phyloP scores from a whole-genome alignment of 1,139 yeast genomes.

The Spathaspora jeffriesii region DNA sequence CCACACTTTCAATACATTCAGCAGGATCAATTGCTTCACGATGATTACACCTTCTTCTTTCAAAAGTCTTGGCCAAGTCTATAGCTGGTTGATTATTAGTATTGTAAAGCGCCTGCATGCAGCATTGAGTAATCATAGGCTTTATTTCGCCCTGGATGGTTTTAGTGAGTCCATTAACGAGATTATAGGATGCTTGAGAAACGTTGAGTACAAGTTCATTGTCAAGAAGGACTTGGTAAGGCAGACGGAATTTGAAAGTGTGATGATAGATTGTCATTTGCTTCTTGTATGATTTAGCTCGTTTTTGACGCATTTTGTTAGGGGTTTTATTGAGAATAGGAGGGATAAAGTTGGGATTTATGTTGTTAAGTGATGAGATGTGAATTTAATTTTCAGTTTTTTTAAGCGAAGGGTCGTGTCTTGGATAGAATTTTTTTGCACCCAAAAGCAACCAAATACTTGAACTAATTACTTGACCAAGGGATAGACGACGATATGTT shows the following conservation, averaged over 20 bases:
- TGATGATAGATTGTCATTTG: conserved; percentile 84
- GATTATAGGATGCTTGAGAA: conserved; percentile 66
- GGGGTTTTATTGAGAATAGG: not conserved
- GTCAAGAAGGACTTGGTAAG: conserved; percentile 87
- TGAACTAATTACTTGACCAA: not conserved
- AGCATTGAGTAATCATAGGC: conserved; percentile 96
- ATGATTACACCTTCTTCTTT: conserved; percentile 68
- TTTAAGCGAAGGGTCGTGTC: not conserved
- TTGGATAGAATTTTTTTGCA: conserved; percentile 1
- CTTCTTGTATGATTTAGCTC: conserved; percentile 93
- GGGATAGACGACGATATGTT: too few species aligned
- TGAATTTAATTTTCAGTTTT: not conserved
- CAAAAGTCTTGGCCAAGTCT: conserved; percentile 76
- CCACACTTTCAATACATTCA: conserved; percentile 77
- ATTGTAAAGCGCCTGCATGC: conserved; percentile 81
- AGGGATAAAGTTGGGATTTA: not conserved
- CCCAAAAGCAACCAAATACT: not conserved
- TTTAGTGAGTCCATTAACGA: conserved; percentile 73
- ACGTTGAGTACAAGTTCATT: conserved; percentile 73
- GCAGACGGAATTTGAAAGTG: conserved; percentile 90
- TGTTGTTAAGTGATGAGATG: not conserved
- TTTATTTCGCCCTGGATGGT: conserved; percentile 86
- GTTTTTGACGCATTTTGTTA: conserved; percentile 82
- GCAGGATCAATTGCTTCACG: conserved; percentile 57
- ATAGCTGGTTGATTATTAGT: conserved; percentile 74